These are phyloP conservation scores for Drosera spatulata DNA, from an alignment of 179 eudicot genomes.

Conservation along the genomic window DNA sequence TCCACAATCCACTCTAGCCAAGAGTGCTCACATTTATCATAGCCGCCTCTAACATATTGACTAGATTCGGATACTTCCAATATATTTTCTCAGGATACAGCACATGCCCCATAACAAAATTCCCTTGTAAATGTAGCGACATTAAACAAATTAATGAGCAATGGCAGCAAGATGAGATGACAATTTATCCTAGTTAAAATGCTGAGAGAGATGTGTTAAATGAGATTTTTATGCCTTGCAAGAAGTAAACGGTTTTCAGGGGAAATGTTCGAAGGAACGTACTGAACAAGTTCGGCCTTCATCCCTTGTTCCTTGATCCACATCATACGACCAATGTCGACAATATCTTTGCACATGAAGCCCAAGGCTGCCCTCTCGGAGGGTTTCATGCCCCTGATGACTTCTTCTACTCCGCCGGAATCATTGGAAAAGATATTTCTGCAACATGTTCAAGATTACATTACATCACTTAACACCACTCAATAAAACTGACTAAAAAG, in stretches of 20 bases:
- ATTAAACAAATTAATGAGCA: too few relatives aligned
- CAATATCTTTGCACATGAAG: slow-evolving; percentile 93
- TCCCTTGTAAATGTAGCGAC: too few relatives aligned
- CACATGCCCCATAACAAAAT: too few relatives aligned
- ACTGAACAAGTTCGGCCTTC: slow-evolving; percentile 61
- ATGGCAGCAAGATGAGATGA: too few relatives aligned
- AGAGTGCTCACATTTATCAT: too few relatives aligned
- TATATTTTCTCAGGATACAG: too few relatives aligned
- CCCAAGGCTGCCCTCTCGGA: slow-evolving; percentile 71
- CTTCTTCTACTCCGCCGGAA: slow-evolving; percentile 26
- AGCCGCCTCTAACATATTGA: too few relatives aligned
- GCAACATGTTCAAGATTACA: slow-evolving; percentile 2
- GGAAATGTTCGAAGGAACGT: slow-evolving; percentile 64
- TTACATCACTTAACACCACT: not conserved
- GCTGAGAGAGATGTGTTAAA: not conserved
- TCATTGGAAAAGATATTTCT: slow-evolving; percentile 20
- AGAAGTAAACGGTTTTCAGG: slow-evolving; percentile 84
- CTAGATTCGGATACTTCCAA: too few relatives aligned
- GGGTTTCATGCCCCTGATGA: slow-evolving; percentile 47
- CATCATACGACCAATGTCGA: slow-evolving; percentile 78
- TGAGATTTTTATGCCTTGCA: slow-evolving; percentile 24
- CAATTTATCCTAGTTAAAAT: too few relatives aligned
- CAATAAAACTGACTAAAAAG: too few relatives aligned
- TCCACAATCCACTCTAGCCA: too few relatives aligned
- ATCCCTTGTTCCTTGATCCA: slow-evolving; percentile 62